Percentiles rank a stretch among this genome's conserved stretches.
These are phyloP conservation scores for Collybia mongolica DNA, from an alignment of 768 basidiomycete species.

Conservation along the genomic window DNA sequence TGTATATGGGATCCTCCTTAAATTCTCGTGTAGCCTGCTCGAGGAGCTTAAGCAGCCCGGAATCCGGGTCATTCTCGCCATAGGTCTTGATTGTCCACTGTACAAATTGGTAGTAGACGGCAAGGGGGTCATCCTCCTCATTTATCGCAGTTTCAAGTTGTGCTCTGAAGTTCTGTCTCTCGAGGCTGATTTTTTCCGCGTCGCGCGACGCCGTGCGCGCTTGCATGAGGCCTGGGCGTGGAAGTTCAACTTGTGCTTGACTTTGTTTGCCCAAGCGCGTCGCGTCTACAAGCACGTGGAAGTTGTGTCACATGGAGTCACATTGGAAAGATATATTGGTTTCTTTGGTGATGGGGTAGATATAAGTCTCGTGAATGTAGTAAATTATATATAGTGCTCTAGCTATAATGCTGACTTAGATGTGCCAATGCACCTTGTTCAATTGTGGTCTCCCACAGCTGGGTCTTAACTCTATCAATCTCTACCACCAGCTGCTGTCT, in stretches of 20 bases:
- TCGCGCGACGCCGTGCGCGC: slow-evolving; percentile 15
- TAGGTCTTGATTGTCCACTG: slow-evolving; percentile 88
- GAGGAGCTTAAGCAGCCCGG: slow-evolving; percentile 77
- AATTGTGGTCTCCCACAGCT: slow-evolving; percentile 73
- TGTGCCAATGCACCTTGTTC: slow-evolving; percentile 64
- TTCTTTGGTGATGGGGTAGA: no score
- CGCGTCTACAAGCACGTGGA: slow-evolving; percentile 17
- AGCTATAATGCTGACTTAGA: slow-evolving; percentile 31
- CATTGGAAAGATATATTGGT: no score
- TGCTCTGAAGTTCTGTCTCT: slow-evolving; percentile 34
- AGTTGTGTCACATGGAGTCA: no score
- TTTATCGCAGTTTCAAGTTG: slow-evolving; percentile 51
- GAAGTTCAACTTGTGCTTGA: slow-evolving; percentile 8
- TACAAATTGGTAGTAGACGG: slow-evolving; percentile 82
- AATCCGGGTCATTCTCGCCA: slow-evolving; percentile 60
- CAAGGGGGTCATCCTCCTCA: slow-evolving; percentile 86
- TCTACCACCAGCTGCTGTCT: slow-evolving; percentile 50
- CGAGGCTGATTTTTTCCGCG: slow-evolving; percentile 21
- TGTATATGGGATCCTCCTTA: slow-evolving; percentile 80
- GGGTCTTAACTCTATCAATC: slow-evolving; percentile 58
- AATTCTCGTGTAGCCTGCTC: slow-evolving; percentile 84
- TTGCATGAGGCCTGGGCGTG: slow-evolving; percentile 12
- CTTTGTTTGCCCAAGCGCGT: slow-evolving; percentile 15
- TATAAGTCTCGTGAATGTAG: no score
- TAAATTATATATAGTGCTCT: not conserved